Evolutionary conservation across 2,329 filamentous ascomycete genomes (phyloP).

Genomic region (Epichloe coenophiala): DNA sequence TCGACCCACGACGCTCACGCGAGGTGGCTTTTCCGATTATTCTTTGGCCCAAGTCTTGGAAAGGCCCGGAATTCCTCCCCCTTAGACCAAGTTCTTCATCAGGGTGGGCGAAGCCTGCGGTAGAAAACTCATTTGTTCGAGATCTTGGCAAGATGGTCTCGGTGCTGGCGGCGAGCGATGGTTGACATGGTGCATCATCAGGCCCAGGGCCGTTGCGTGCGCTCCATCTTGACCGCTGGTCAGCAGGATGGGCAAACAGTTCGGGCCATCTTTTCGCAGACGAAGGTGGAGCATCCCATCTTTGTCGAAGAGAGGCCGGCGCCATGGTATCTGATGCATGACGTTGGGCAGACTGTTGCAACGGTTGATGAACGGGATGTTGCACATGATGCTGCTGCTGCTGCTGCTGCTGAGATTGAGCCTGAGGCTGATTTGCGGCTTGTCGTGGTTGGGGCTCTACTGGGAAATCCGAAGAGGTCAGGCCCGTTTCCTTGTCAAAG

Average conservation of each 20-base stretch:
- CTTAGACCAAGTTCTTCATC: constrained; percentile 21
- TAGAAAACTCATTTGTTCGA: constrained; percentile 25
- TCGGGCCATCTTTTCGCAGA: constrained; percentile 36
- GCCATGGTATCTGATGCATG: neutral
- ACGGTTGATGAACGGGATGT: neutral
- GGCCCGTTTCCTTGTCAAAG: constrained; percentile 39
- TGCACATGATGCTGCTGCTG: neutral
- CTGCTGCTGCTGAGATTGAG: neutral
- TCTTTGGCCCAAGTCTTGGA: constrained; percentile 37
- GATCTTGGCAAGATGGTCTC: constrained; percentile 23
- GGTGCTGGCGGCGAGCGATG: constrained; percentile 6
- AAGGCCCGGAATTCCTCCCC: constrained; percentile 30
- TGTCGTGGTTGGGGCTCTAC: constrained; percentile 10
- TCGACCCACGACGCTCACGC: constrained; percentile 15
- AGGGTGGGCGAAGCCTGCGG: constrained; percentile 22
- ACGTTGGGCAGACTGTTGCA: neutral
- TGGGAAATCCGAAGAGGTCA: constrained; percentile 9
- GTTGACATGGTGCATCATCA: constrained; percentile 7
- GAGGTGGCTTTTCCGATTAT: constrained; percentile 21
- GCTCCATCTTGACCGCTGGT: constrained; percentile 1
- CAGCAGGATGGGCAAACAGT: constrained; percentile 24
- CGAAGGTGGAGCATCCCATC: constrained; percentile 33
- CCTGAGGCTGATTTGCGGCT: neutral
- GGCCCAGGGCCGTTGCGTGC: constrained; percentile 7
- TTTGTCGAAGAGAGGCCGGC: neutral